Evolutionary conservation across 1,284 basidiomycete genomes (phyloP).

Genomic region (Cutaneotrichosporon sp.): DNA sequence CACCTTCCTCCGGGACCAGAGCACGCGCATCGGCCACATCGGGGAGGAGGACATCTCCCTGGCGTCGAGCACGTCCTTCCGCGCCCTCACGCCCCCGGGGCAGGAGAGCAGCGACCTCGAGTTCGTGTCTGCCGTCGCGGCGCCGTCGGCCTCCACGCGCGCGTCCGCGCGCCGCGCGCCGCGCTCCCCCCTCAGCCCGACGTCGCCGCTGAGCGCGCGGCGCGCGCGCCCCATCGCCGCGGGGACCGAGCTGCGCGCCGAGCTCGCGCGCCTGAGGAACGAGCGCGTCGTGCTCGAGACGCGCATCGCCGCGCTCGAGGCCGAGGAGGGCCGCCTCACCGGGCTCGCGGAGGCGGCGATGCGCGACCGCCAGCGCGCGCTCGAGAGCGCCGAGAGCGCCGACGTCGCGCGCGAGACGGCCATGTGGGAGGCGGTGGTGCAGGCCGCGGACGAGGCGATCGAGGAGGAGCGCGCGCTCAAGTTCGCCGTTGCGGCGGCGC

Average conservation of each 20-base stretch:
- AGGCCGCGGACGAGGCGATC: slow-evolving; percentile 19
- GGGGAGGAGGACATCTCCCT: slow-evolving; percentile 18
- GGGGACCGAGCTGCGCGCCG: slow-evolving; percentile 4
- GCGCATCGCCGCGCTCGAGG: slow-evolving; percentile 9
- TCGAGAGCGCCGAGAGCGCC: slow-evolving; percentile 4
- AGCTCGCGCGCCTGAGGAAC: slow-evolving; percentile 13
- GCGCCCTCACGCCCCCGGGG: slow-evolving; percentile 17
- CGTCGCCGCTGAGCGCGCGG: neutral
- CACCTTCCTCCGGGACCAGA: slow-evolving; percentile 14
- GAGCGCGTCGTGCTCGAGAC: slow-evolving; percentile 14
- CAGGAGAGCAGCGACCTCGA: neutral
- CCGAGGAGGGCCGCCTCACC: slow-evolving; percentile 16
- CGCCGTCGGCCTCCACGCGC: neutral
- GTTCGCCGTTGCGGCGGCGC: slow-evolving; percentile 4
- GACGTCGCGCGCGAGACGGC: slow-evolving; percentile 13
- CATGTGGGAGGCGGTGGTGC: slow-evolving; percentile 17
- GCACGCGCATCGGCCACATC: slow-evolving; percentile 7
- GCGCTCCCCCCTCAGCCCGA: neutral
- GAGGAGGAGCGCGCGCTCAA: slow-evolving; percentile 18
- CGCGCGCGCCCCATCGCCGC: neutral
- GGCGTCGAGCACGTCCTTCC: slow-evolving; percentile 16
- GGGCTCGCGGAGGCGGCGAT: slow-evolving; percentile 8
- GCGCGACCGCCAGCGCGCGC: slow-evolving; percentile 16
- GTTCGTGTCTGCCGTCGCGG: neutral
- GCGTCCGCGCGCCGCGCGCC: no score